These are phyloP conservation scores for Styphnolobium japonicum DNA, from an alignment of 306 rosid species.

Conservation along the genomic window DNA sequence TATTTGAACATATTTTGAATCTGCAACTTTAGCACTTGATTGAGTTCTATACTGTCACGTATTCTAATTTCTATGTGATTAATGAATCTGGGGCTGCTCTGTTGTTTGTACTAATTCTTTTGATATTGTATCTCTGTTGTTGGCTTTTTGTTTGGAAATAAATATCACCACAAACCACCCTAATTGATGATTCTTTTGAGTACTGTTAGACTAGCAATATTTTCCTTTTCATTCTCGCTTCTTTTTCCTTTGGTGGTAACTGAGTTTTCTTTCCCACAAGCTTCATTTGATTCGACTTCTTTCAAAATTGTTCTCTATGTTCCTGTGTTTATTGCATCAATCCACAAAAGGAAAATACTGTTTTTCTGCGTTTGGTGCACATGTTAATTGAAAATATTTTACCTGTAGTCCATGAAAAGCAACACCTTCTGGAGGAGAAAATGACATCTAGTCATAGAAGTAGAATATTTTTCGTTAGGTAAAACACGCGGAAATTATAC, in stretches of 20 bases:
- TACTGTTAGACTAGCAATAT: not conserved
- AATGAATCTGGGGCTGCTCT: conserved; percentile 1
- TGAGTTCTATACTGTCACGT: conserved; percentile 2
- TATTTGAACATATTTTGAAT: not conserved
- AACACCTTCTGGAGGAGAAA: not conserved
- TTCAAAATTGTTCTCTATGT: conserved; percentile 6
- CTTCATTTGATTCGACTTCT: not conserved
- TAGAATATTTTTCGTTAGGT: not conserved
- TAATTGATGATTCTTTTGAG: not conserved
- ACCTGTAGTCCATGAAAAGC: not conserved
- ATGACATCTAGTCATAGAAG: not conserved
- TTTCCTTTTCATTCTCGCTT: not conserved
- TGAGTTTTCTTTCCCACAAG: not conserved
- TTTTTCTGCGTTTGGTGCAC: not conserved
- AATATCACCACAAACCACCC: not conserved
- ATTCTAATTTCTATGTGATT: conserved; percentile 7
- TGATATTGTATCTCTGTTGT: conserved; percentile 16
- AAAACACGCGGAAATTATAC: not conserved
- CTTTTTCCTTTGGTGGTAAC: not conserved
- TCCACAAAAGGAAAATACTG: not conserved
- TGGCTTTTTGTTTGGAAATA: conserved; percentile 13
- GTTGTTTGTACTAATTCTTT: conserved; percentile 12
- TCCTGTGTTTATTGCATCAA: conserved; percentile 5
- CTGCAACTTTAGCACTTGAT: conserved; percentile 16
- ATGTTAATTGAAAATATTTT: not conserved